Evolutionary conservation across 139 green algal genomes (phyloP), one percentile per base, ranked within the genome.

Genomic region (Desmodesmus armatus): DNA sequence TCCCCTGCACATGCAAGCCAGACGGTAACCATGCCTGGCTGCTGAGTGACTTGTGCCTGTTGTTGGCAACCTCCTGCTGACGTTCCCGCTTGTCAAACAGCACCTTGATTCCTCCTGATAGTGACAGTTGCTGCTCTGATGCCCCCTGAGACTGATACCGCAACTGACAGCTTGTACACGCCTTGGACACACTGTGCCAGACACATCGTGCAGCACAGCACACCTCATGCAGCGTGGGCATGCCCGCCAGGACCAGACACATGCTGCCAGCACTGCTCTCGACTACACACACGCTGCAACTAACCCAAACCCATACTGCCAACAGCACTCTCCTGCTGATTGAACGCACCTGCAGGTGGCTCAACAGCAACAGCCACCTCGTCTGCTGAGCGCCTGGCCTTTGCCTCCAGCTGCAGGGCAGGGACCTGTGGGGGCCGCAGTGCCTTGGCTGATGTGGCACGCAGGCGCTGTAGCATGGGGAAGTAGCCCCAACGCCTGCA

Each of bases 401-500:
- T 21, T n/a, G 29, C 53, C 13, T 53, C 35, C 9, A 72, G 51
- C n/a, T 31, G 13, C 60, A 44, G 27, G n/a, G 58, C 37, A n/a
- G 19, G 67, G 4, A 11, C 7, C n/a, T 71, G 53, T n/a, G 53
- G 33, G 40, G 35, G 76, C 9, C 27, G 21, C 40, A 35, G 29
- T 3, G 39, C 40, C 31, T 63, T 84, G 21, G 62, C 76, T 33
- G 76, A 82, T 7, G 29, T 43, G 3, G 78, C 78, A 23, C 78
- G 63, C 21, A 84, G 78, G 41, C 35, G 27, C 3, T 19, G 17
- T n/a, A 84, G 29, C 40, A 77, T 19, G 1, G 63, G 78, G 13
- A 84, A 76, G 62, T 84, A 65, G 29, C 78, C 78, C 78, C 78
- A 84, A 5, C 78, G 78, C 62, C 78, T 84, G 63, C 78, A 84